Evolutionary conservation across 1,139 yeast genomes (phyloP).

Genomic region (Hansenula lynferdii): DNA sequence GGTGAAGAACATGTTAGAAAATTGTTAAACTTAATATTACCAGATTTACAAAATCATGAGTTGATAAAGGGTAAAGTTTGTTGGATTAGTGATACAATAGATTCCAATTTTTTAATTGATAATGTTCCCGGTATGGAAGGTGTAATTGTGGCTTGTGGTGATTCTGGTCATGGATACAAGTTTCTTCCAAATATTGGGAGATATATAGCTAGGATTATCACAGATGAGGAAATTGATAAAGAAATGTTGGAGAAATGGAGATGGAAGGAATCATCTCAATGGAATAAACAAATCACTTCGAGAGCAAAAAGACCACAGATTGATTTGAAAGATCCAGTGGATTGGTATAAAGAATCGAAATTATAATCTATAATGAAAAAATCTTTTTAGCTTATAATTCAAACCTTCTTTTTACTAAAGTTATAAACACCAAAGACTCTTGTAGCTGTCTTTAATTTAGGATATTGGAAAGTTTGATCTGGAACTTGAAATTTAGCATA

Average conservation of each 20-base stretch:
- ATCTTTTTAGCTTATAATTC: too few species aligned
- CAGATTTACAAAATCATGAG: slow-evolving; percentile 33
- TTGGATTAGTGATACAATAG: slow-evolving; percentile 44
- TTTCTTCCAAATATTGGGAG: slow-evolving; percentile 39
- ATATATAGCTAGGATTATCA: slow-evolving; percentile 27
- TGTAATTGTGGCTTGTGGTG: slow-evolving; percentile 38
- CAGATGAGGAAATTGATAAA: slow-evolving; percentile 4
- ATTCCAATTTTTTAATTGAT: slow-evolving; percentile 39
- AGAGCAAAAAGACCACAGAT: slow-evolving; percentile 18
- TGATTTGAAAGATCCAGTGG: slow-evolving; percentile 8
- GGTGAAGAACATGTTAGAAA: slow-evolving; percentile 26
- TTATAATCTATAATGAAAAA: too few species aligned
- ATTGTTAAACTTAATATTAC: slow-evolving; percentile 28
- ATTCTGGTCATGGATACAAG: slow-evolving; percentile 41
- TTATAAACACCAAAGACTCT: too few species aligned
- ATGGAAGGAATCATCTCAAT: slow-evolving; percentile 14
- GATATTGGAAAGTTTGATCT: too few species aligned
- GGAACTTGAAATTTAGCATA: too few species aligned
- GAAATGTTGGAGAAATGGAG: slow-evolving; percentile 10
- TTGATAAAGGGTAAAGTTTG: slow-evolving; percentile 35
- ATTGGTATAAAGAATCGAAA: slow-evolving; percentile 6
- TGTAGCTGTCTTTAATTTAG: too few species aligned
- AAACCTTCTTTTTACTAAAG: too few species aligned
- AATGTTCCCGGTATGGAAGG: slow-evolving; percentile 29
- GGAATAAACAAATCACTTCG: slow-evolving; percentile 13